These are phyloP conservation scores for Chrysoporthe deuterocubensis DNA, from an alignment of 2,329 filamentous ascomycete genomes.

Conservation along the genomic window DNA sequence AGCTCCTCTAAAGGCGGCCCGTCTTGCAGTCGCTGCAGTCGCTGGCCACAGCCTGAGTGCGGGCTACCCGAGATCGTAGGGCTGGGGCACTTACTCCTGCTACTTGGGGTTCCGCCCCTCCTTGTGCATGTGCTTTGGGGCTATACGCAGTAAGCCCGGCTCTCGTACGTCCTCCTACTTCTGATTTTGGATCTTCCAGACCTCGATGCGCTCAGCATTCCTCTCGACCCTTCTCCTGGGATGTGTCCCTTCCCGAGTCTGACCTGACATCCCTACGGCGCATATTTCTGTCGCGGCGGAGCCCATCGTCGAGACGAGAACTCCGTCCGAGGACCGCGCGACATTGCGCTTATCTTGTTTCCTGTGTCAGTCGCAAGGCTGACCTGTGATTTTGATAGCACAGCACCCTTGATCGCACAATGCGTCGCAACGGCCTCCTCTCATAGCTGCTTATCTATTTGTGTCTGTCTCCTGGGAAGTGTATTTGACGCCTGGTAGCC, in stretches of 20 bases:
- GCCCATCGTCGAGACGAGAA: neutral
- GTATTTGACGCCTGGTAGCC: neutral
- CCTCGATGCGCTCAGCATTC: neutral
- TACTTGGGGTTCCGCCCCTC: neutral
- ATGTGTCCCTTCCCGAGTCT: neutral
- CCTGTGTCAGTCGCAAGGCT: constrained; percentile 12
- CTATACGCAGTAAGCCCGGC: constrained; percentile 17
- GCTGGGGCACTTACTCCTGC: neutral
- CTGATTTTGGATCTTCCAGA: constrained; percentile 8
- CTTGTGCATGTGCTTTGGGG: neutral
- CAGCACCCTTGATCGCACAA: neutral
- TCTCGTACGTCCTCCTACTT: constrained; percentile 11
- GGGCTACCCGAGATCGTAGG: neutral
- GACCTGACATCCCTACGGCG: neutral
- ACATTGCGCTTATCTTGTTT: constrained; percentile 3
- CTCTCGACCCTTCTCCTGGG: neutral
- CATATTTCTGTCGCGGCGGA: neutral
- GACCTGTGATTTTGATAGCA: constrained; percentile 6
- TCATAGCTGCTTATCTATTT: neutral
- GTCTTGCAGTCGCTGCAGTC: neutral
- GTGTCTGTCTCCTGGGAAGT: neutral
- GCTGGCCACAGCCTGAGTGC: neutral
- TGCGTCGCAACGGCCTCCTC: neutral
- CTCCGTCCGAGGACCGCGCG: constrained; percentile 6
- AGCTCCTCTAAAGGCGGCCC: neutral